Evolutionary conservation across 768 basidiomycete species (phyloP).

Genomic region (Daedaleopsis sinensis): DNA sequence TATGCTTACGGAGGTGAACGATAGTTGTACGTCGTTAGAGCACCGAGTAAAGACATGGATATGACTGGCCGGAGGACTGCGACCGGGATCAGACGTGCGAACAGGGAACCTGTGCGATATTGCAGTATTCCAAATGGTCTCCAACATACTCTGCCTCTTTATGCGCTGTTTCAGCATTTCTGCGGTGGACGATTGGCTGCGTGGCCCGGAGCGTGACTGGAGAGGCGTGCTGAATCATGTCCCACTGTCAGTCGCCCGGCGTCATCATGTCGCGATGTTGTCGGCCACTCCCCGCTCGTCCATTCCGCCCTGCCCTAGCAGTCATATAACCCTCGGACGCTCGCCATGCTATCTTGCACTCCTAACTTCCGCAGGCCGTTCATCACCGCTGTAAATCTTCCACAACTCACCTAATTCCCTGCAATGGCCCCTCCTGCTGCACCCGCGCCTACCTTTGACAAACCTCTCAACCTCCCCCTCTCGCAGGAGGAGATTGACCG

Average conservation of each 20-base stretch:
- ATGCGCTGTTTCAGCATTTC: not conserved
- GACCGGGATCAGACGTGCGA: slow-evolving; percentile 7
- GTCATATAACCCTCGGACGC: slow-evolving; percentile 9
- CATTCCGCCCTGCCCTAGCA: slow-evolving; percentile 12
- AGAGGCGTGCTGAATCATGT: slow-evolving; percentile 21
- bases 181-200: slow-evolving; percentile 5
- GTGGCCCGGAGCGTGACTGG: slow-evolving; percentile 10
- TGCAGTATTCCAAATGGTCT: slow-evolving; percentile 20
- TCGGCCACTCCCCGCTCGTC: slow-evolving; percentile 16
- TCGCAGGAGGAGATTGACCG: slow-evolving; percentile 56
- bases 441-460: slow-evolving; percentile 35
- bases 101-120: slow-evolving; percentile 2
- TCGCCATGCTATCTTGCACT: slow-evolving; percentile 16
- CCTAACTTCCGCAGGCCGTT: not conserved
- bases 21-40: not conserved
- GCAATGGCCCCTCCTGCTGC: slow-evolving; percentile 2
- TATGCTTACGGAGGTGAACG: not conserved
- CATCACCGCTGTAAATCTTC: slow-evolving; percentile 3
- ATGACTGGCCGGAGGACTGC: not conserved
- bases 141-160: not conserved
- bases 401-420: not conserved
- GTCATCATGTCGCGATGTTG: slow-evolving; percentile 22
- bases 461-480: slow-evolving; percentile 59
- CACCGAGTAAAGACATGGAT: not conserved
- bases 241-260: slow-evolving; percentile 2